Conservation (phyloP, 1,284 basidiomycete species). For the Taiwanofungus camphoratus region DNA sequence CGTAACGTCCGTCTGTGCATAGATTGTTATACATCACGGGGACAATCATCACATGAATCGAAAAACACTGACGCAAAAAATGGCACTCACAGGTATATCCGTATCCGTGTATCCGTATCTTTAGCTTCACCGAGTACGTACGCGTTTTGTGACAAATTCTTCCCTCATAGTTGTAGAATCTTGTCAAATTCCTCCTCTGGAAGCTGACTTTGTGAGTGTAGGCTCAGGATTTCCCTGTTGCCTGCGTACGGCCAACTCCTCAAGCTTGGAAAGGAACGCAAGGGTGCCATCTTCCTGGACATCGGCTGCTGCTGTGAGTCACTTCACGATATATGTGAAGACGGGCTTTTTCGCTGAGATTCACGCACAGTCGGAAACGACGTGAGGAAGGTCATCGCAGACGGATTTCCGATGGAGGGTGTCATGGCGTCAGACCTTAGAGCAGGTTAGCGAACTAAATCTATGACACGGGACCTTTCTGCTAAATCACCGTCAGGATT, state of each 20-base stretch:
- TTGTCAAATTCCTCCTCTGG: too few species aligned
- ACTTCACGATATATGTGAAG: too few species aligned
- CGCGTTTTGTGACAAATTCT: neutral
- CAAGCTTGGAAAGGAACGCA: constrained; percentile 31
- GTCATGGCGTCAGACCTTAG: constrained; percentile 30
- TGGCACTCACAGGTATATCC: constrained; percentile 9
- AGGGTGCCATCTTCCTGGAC: constrained; percentile 40
- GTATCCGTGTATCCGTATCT: constrained; percentile 15
- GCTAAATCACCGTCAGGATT: constrained; percentile 13
- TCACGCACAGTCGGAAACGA: constrained; percentile 36
- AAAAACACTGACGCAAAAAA: neutral
- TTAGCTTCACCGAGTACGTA: constrained; percentile 14
- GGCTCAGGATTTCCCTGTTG: constrained; percentile 28
- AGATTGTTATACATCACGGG: neutral
- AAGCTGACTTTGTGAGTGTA: constrained; percentile 4
- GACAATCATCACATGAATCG: neutral
- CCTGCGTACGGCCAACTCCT: constrained; percentile 38
- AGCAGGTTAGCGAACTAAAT: constrained; percentile 19
- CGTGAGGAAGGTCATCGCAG: constrained; percentile 33
- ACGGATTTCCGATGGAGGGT: constrained; percentile 31
- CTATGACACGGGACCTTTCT: constrained; percentile 26
- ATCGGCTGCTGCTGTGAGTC: constrained; percentile 43
- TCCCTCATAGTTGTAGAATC: neutral
- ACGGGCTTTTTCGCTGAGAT: neutral
- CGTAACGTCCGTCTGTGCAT: constrained; percentile 1